Percentiles rank a stretch among this genome's conserved stretches.
phyloP scores from a whole-genome alignment of 148 eudicot species.

The Camellia japonica region DNA sequence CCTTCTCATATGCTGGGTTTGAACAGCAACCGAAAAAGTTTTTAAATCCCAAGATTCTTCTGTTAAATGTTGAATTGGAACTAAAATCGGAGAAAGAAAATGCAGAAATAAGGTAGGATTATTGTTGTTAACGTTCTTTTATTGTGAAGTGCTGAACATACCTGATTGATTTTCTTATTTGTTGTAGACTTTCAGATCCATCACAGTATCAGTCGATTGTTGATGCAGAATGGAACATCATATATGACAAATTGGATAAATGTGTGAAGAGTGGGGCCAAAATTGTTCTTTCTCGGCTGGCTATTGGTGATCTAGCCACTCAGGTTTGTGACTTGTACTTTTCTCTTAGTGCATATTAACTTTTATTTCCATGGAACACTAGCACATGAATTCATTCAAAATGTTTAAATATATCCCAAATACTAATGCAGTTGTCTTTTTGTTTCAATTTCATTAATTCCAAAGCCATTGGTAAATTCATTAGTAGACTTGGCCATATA shows the following conservation, averaged over 20 bases:
- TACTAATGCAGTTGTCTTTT: not conserved
- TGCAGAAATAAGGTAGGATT: constrained; percentile 85
- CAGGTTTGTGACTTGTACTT: constrained; percentile 49
- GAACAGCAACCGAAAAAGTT: constrained; percentile 98
- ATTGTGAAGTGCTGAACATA: not conserved
- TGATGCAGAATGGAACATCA: constrained; percentile 99
- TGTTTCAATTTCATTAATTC: not conserved
- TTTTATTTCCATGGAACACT: not conserved
- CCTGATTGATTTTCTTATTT: constrained; percentile 11
- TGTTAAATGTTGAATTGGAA: constrained; percentile 90
- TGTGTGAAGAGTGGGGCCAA: constrained; percentile 97
- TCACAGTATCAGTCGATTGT: constrained; percentile 93
- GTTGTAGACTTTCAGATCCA: constrained; percentile 84
- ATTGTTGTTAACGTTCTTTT: not conserved
- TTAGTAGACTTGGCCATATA: not conserved
- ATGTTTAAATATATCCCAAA: not conserved
- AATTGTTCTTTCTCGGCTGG: constrained; percentile 93
- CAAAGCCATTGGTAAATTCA: not conserved
- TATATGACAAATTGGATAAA: constrained; percentile 93
- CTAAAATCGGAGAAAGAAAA: constrained; percentile 98
- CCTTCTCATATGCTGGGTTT: constrained; percentile 98
- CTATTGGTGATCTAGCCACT: constrained; percentile 95
- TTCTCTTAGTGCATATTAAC: not conserved
- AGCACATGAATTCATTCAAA: not conserved
- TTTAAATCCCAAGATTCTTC: constrained; percentile 75